Conservation (phyloP, 2,329 filamentous ascomycete species). For the Neurospora sp. region DNA sequence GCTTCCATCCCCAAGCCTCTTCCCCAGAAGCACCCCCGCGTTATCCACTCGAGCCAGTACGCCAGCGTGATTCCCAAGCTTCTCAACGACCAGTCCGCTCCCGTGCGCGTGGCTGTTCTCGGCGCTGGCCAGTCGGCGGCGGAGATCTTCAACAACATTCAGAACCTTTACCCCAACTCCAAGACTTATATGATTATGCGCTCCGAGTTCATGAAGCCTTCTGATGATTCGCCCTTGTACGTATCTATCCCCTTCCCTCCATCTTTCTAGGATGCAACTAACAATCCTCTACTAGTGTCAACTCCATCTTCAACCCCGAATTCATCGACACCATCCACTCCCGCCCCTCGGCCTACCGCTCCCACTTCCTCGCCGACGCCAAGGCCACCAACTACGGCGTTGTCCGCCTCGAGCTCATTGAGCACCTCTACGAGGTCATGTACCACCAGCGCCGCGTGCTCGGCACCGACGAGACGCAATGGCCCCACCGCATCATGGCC, state of each 20-base stretch:
- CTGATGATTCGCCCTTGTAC: constrained; percentile 93
- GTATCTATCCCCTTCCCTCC: constrained; percentile 24
- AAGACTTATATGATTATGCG: constrained; percentile 72
- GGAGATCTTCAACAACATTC: constrained; percentile 88
- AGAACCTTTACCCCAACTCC: constrained; percentile 71
- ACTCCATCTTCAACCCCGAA: constrained; percentile 90
- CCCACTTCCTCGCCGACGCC: constrained; percentile 52
- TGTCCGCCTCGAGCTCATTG: constrained; percentile 81
- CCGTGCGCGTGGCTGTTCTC: constrained; percentile 71
- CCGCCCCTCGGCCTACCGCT: constrained; percentile 52
- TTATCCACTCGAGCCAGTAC: constrained; percentile 87
- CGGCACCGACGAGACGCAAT: constrained; percentile 56
- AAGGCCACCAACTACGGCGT: constrained; percentile 90
- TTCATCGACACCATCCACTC: constrained; percentile 69
- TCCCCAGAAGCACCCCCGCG: constrained; percentile 57
- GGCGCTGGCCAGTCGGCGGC: constrained; percentile 88
- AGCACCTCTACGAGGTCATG: constrained; percentile 76
- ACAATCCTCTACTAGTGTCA: constrained; percentile 51
- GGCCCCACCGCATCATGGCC: constrained; percentile 73
- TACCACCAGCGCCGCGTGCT: constrained; percentile 74
- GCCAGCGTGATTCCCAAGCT: constrained; percentile 52
- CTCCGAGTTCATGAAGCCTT: constrained; percentile 73
- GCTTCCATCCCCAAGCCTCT: constrained; percentile 62
- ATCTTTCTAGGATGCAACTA: background rate
- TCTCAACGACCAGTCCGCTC: constrained; percentile 42